phyloP scores from a whole-genome alignment of 2,329 filamentous ascomycete genomes.

The Orbilia quercus region DNA sequence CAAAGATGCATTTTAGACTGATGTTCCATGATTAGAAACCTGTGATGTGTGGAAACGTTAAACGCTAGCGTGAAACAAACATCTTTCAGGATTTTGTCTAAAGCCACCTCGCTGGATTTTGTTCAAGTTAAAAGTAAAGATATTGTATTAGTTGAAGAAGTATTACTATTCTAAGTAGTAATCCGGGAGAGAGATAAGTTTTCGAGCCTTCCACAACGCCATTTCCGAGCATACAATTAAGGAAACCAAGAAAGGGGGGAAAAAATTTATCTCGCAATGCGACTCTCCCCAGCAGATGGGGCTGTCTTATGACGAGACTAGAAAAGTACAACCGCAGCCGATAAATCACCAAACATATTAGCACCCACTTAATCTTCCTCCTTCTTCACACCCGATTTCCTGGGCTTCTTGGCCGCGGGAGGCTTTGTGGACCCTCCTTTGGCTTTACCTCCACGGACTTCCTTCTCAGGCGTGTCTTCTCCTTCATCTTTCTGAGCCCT shows the following conservation, averaged over 20 bases:
- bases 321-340: background rate
- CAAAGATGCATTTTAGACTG: too few species aligned
- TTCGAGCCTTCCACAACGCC: constrained; percentile 13
- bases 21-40: too few species aligned
- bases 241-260: background rate
- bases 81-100: too few species aligned
- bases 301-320: too few species aligned
- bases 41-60: too few species aligned
- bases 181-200: background rate
- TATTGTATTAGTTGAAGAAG: background rate
- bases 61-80: too few species aligned
- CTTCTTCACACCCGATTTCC: constrained; percentile 43
- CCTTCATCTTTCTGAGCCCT: constrained; percentile 54
- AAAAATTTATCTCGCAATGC: too few species aligned
- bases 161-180: background rate
- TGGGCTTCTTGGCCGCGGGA: constrained; percentile 51
- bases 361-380: constrained; percentile 47
- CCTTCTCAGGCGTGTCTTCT: constrained; percentile 49
- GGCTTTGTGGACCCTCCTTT: constrained; percentile 48
- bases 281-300: too few species aligned
- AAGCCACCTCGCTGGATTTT: too few species aligned
- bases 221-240: constrained; percentile 9
- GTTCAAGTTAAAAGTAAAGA: too few species aligned
- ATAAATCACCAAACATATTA: background rate
- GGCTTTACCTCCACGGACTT: constrained; percentile 19